Evolutionary conservation across 352 stramenopile species (phyloP), one percentile per base, ranked within the genome.

Genomic region (Phytopythium cucurbitacearum): DNA sequence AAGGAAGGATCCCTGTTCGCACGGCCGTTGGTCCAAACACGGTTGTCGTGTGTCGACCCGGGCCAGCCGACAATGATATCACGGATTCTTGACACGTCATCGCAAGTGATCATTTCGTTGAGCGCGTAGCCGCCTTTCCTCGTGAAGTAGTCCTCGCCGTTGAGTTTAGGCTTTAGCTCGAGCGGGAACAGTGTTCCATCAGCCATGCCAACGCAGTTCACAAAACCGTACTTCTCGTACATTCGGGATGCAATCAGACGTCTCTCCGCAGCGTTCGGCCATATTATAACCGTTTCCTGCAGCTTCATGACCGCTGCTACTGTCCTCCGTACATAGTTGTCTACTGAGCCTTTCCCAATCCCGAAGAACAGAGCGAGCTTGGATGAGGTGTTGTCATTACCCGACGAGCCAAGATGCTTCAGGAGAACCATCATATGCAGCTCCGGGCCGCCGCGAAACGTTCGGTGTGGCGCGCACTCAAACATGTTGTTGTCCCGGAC

Each of bases 131-230:
- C 57, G 13, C 47, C 32, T 41, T 70, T 70, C 9, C 58, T 21
- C 3, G 39, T 57, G 32, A 64, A 70, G 51, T 66, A 66, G 11
- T 66, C 58, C 15, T 64, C 62, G 35, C 57, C 58, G 28, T 70
- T 33, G 10, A 60, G 11, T 7, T 40, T 50, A 0, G 57, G 62
- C 28, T 70, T 66, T 6, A 46, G 3, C 13, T 56, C 57, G 4
- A 67, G 41, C n/a, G 55, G 55, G 34, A 67, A 54, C 16, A 67
- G 39, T 1, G 62, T 67, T 7, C 62, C 62, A 47, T 64, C 62
- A 0, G 42, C 51, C 39, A 59, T 52, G 2, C 57, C 58, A 21
- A 66, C 48, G 51, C 62, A 70, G 36, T 70, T 66, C 1, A 56
- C 44, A 36, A 70, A 67, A 7, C 37, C 46, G 46, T 56, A 63